phyloP scores from a whole-genome alignment of 495 filamentous ascomycete species.

The Penicillium herquei region DNA sequence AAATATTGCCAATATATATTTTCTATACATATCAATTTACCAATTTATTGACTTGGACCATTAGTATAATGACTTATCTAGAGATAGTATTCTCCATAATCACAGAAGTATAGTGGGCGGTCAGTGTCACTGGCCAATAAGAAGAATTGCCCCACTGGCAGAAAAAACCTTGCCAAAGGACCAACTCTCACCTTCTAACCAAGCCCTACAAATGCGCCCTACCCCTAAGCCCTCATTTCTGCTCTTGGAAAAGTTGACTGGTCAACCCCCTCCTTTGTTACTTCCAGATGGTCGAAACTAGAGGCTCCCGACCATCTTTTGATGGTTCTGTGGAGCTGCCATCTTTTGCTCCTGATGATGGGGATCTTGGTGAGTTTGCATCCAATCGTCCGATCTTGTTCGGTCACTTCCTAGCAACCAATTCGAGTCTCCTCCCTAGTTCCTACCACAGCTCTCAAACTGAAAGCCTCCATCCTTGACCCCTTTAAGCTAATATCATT shows the following conservation, averaged over 20 bases:
- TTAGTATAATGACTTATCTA: too few relatives aligned
- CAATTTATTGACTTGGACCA: too few relatives aligned
- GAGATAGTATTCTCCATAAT: too few relatives aligned
- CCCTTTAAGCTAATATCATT: too few relatives aligned
- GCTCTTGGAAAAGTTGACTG: constrained; percentile 42
- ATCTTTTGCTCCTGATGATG: constrained; percentile 27
- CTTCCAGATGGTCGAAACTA: constrained; percentile 36
- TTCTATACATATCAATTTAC: too few relatives aligned
- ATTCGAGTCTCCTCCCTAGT: not conserved
- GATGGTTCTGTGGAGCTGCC: constrained; percentile 36
- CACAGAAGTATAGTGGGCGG: not conserved
- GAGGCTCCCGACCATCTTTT: constrained; percentile 26
- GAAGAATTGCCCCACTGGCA: constrained; percentile 10
- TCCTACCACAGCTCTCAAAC: not conserved
- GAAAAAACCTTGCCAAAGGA: constrained; percentile 22
- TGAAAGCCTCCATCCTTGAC: too few relatives aligned
- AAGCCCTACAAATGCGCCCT: constrained; percentile 45
- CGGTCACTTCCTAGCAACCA: not conserved
- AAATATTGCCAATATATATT: too few relatives aligned
- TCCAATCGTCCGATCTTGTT: constrained; percentile 5
- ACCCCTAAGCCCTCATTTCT: constrained; percentile 56
- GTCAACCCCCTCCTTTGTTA: constrained; percentile 22
- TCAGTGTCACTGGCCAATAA: not conserved
- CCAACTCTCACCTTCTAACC: constrained; percentile 14
- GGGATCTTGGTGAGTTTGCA: constrained; percentile 36